Base-by-base conservation (phyloP, 179 eudicot genomes). In the Nepenthes alata region DNA sequence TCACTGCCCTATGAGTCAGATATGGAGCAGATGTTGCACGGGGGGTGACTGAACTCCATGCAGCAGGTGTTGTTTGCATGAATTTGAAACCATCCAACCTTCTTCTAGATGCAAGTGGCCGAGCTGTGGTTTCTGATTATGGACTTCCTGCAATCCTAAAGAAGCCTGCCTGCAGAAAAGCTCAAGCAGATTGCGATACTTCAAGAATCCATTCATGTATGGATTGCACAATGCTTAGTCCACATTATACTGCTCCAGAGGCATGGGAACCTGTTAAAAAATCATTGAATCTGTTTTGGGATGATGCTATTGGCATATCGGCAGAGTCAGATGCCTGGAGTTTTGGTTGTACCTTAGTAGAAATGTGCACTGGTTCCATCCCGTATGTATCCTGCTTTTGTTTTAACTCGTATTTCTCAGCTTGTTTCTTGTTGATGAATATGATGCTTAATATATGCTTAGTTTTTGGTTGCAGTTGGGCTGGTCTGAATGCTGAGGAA, bases 281-380 rank as follows among this genome's bases (percentile, higher is more conserved):
- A 73, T 78, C 98, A 14, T 70, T 89, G 58, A 87, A 85, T 72
- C 71, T 83, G 61, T 93, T 93, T 59, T 81, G 98, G 97, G 98
- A 93, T 48, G 95, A 83, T 57, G 90, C 90, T 54, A 83, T 93
- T 60, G 97, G 98, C 57, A 93, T 93, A 64, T 93, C 98, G 52
- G 73, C 81, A 14, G 98, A 93, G 70, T 93, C 95, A 35, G 98
- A 93, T 85, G 95, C 98, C 41, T 93, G 98, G 98, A 93, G 98
- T 76, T 93, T 93, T 80, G 98, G 98, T 45, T 93, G 98, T 76
- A 93, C 98, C 53, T 78, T 93, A 71, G 96, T 93, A 62, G 98
- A 93, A 77, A 93, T 93, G 98, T 93, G 98, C 83, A 93, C 98
- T 57, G 98, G 98, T 59, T 76, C 97, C 50, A 69, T 80, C 55